Evolutionary conservation across 2,329 filamentous ascomycete genomes (phyloP), one percentile per base, ranked within the genome.

Genomic region (Paramyrothecium roridum): DNA sequence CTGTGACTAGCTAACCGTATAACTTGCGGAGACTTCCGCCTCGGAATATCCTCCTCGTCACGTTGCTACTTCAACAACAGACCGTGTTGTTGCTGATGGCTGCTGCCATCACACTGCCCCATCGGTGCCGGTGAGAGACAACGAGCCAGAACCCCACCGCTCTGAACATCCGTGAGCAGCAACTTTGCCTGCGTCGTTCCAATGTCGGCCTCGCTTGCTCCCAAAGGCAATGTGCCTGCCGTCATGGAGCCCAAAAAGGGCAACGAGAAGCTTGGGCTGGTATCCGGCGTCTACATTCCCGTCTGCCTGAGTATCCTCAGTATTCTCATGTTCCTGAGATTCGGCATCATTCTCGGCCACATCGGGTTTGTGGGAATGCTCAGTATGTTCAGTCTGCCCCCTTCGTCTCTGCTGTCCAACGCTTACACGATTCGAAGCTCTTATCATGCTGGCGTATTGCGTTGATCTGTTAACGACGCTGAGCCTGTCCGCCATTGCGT

Each of bases 301-400:
- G 91, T 91, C n/a, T 93, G 88, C 58, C 78, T 96, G 61, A 96
- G 95, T 70, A 91, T 96, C 46, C 76, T 96, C 61, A 93, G 90
- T 64, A 96, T 96, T 71, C 81, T 96, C 58, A 96, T 96, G 90
- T 96, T 96, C 73, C 78, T 96, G 64, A 85, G 91, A 21, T 96
- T 96, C 70, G 91, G 91, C 21, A 86, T 91, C 63, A 90, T 96
- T 55, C 78, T 96, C 21, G 91, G 91, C 10, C 88, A 93, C 67
- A 82, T 88, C 59, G 91, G 91, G 21, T 77, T 96, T 48, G 60
- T 93, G 47, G 91, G 90, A 51, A 95, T 92, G 71, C 76, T 96
- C 67, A 88, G 89, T 90, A 76, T 70, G 78, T 67, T 45, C n/a
- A 22, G 34, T 54, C 33, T 22, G 52, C 11, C 30, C 52, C 20